Conservation (phyloP, 305 asterid species). For the Striga hermonthica region DNA sequence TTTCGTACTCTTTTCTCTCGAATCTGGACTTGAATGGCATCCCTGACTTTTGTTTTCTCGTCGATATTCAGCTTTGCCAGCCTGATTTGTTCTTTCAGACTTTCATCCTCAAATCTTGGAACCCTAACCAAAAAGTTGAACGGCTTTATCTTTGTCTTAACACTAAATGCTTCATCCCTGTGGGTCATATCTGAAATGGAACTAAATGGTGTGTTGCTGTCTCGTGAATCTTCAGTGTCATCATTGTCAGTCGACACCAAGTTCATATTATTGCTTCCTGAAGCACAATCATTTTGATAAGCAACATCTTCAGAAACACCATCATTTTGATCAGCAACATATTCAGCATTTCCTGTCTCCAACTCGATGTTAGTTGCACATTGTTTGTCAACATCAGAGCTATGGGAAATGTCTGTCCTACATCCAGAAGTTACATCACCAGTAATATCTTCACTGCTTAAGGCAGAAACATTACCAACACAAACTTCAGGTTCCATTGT, state of each 20-base stretch:
- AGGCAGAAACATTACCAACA: slow-evolving; percentile 31
- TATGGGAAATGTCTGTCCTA: slow-evolving; percentile 35
- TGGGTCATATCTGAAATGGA: slow-evolving; percentile 36
- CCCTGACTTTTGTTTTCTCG: slow-evolving; percentile 78
- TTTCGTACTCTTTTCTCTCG: slow-evolving; percentile 65
- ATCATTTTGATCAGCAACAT: slow-evolving; percentile 32
- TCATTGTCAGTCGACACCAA: slow-evolving; percentile 32
- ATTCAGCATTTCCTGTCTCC: slow-evolving; percentile 37
- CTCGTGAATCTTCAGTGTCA: slow-evolving; percentile 33
- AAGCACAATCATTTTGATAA: slow-evolving; percentile 37
- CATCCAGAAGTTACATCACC: slow-evolving; percentile 33
- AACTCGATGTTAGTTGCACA: slow-evolving; percentile 31
- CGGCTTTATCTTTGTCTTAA: slow-evolving; percentile 41
- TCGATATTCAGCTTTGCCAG: slow-evolving; percentile 64
- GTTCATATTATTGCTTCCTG: slow-evolving; percentile 25
- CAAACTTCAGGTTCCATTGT: slow-evolving; percentile 38
- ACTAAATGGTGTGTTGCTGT: slow-evolving; percentile 26
- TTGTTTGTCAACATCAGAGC: slow-evolving; percentile 33
- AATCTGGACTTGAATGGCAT: slow-evolving; percentile 59
- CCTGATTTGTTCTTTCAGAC: slow-evolving; percentile 59
- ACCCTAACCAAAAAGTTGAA: slow-evolving; percentile 61
- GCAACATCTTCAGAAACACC: slow-evolving; percentile 28
- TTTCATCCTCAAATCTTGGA: slow-evolving; percentile 73
- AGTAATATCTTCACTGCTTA: slow-evolving; percentile 32
- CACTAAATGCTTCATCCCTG: slow-evolving; percentile 35